phyloP scores from a whole-genome alignment of 1,284 basidiomycete genomes.

The Ceratobasidium sp. region DNA sequence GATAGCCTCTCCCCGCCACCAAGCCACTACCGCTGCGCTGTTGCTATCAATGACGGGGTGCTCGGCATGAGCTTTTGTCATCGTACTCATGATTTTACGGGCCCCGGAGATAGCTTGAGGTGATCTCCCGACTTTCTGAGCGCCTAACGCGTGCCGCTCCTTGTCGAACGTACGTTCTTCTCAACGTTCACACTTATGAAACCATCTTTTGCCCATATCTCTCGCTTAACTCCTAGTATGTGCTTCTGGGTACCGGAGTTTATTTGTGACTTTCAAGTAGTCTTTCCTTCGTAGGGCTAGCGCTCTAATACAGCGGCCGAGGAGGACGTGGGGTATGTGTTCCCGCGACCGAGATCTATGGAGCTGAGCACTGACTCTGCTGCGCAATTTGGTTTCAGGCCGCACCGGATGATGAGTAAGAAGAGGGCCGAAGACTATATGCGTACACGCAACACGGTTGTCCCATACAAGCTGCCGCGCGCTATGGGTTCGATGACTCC shows the following conservation, averaged over 20 bases:
- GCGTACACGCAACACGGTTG: neutral
- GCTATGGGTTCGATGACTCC: neutral
- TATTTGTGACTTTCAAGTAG: neutral
- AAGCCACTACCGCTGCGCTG: slow-evolving; percentile 14
- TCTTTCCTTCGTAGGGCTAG: neutral
- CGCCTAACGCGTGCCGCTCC: neutral
- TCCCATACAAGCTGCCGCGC: neutral
- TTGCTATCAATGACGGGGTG: neutral
- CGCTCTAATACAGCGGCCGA: neutral
- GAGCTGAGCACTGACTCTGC: neutral
- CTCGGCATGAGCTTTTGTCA: neutral
- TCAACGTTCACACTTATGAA: neutral
- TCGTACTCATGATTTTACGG: neutral
- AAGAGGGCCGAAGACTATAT: neutral
- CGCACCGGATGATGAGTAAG: neutral
- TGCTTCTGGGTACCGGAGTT: neutral
- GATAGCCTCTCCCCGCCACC: neutral
- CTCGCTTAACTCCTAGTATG: neutral
- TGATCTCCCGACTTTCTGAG: too few species aligned
- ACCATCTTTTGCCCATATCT: neutral
- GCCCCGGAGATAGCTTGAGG: neutral
- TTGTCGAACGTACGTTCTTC: neutral
- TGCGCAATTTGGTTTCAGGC: neutral
- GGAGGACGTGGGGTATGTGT: neutral
- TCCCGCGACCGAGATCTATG: neutral